A percentile compares a stretch with the other conserved stretches of the same genome.
phyloP scores from a whole-genome alignment of 441 rosid species.

The Isatis lusitanica region DNA sequence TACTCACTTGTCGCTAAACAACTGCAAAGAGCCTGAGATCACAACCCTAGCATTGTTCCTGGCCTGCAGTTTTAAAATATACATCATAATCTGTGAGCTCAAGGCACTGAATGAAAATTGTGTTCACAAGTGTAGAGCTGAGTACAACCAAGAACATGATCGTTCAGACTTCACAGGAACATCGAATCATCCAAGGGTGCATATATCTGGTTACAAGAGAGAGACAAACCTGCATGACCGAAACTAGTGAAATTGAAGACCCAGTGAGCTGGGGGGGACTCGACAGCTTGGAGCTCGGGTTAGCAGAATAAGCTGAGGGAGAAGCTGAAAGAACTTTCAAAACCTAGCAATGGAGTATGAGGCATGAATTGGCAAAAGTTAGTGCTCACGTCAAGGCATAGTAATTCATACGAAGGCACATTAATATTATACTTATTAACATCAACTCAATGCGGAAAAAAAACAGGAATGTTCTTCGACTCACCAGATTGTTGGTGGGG shows the following conservation, averaged over 20 bases:
- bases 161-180: background rate
- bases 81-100: slow-evolving; percentile 13
- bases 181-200: background rate
- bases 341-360: slow-evolving; percentile 43
- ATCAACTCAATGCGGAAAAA: slow-evolving; percentile 1
- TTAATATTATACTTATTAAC: background rate
- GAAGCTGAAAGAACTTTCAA: slow-evolving; percentile 84
- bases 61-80: slow-evolving; percentile 52
- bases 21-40: slow-evolving; percentile 70
- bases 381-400: slow-evolving; percentile 1
- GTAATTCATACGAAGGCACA: background rate
- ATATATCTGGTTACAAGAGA: background rate
- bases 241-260: slow-evolving; percentile 70
- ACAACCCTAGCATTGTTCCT: slow-evolving; percentile 86
- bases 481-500: slow-evolving; percentile 68
- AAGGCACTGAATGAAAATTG: background rate
- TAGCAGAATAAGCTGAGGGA: slow-evolving; percentile 82
- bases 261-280: slow-evolving; percentile 72
- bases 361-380: slow-evolving; percentile 7
- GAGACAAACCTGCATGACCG: slow-evolving; percentile 65
- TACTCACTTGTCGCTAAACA: slow-evolving; percentile 69
- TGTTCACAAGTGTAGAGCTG: background rate
- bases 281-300: slow-evolving; percentile 64
- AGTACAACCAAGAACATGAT: background rate
- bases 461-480: slow-evolving; percentile 9